Evolutionary conservation across 2,329 filamentous ascomycete species (phyloP), one percentile per base, ranked within the genome.

Genomic region (Davidsoniella eucalypti): DNA sequence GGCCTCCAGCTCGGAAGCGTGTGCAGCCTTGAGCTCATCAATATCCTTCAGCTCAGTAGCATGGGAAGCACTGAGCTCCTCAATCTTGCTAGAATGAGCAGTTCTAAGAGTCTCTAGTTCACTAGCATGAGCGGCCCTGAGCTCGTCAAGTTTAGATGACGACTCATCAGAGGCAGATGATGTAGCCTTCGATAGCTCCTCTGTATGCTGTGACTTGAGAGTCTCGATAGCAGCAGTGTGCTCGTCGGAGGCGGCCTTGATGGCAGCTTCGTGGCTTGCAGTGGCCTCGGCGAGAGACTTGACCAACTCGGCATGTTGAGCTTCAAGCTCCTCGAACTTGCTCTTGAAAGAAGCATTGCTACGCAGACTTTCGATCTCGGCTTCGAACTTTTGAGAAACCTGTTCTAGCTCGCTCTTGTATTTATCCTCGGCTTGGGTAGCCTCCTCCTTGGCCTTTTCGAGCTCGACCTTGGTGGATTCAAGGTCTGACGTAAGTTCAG

Each of bases 291-390:
- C 55, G 40, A 64, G 64, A 5, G 63, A 59, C 55, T 54, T 64
- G 38, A 21, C 61, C 43, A 74, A 65, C 56, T 76, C 73, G 9
- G 66, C 67, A 60, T 80, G 72, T 60, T 78, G 70, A 4, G 61
- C 61, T 58, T 80, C 75, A 5, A 82, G 68, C 37, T 76, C 73
- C 52, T 78, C 70, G 54, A 75, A 80, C 61, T 79, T 76, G 55
- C 73, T 72, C 64, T 78, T 79, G 63, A 78, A 78, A 59, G 74
- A 74, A 12, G 77, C 76, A 54, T 81, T 76, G 18, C 75, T 76
- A 51, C 72, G 71, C 14, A 80, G 69, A 52, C 72, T 72, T 58
- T 80, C 76, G 49, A 82, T 80, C 60, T 81, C 76, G n/a, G 71
- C 68, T 59, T 80, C 73, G 55, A 78, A 79, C 56, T 80, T 76